Percentiles rank a stretch among this genome's conserved stretches.
Evolutionary conservation across 768 basidiomycete genomes (phyloP).

Genomic region (Tricholoma terreum): DNA sequence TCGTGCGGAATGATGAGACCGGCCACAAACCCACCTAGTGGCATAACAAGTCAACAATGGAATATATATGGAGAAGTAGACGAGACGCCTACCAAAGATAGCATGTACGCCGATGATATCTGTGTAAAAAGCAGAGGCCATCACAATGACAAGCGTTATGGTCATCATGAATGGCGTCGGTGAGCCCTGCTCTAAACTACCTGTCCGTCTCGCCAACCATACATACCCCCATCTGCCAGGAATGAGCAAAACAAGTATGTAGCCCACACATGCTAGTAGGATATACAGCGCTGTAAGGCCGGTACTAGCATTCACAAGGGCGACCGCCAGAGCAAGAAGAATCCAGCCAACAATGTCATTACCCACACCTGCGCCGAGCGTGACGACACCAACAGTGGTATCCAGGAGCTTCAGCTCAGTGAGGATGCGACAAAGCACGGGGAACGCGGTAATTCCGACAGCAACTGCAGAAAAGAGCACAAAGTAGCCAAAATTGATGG

Average conservation of each 20-base stretch:
- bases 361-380: slow-evolving; percentile 79
- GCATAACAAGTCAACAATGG: not conserved
- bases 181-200: slow-evolving; percentile 67
- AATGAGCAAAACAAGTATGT: slow-evolving; percentile 61
- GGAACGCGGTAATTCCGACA: slow-evolving; percentile 78
- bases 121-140: slow-evolving; percentile 78
- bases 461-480: slow-evolving; percentile 84
- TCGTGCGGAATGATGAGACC: slow-evolving; percentile 83
- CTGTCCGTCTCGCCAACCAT: slow-evolving; percentile 66
- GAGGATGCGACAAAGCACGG: slow-evolving; percentile 81
- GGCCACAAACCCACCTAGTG: slow-evolving; percentile 72
- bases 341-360: slow-evolving; percentile 82
- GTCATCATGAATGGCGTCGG: slow-evolving; percentile 81
- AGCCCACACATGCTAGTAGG: slow-evolving; percentile 65
- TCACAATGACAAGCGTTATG: slow-evolving; percentile 68
- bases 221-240: slow-evolving; percentile 61
- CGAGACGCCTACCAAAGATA: slow-evolving; percentile 49
- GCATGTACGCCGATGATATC: slow-evolving; percentile 80
- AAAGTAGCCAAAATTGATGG: slow-evolving; percentile 75
- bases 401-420: slow-evolving; percentile 80
- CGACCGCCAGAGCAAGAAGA: slow-evolving; percentile 78
- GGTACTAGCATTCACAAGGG: slow-evolving; percentile 72
- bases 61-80: not conserved
- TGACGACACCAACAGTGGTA: slow-evolving; percentile 80
- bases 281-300: slow-evolving; percentile 81